Evolutionary conservation across 2,329 filamentous ascomycete species (phyloP), one percentile per base, ranked within the genome.

Genomic region (Epichloe sylvatica): DNA sequence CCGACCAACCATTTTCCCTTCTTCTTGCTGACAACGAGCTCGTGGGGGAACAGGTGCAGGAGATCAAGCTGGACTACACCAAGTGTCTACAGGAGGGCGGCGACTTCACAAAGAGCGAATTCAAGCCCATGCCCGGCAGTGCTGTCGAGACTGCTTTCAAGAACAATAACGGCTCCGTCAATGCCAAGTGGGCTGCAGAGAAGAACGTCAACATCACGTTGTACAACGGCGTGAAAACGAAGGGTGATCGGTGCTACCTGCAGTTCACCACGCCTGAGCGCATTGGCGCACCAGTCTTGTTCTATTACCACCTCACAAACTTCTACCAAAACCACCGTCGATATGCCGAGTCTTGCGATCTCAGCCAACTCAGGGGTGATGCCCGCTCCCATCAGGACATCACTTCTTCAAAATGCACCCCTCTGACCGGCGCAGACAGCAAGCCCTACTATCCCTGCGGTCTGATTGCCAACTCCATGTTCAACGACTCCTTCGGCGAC

Each of bases 241-340:
- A 56, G 23, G 68, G 70, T 46, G 69, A 68, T 52, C 59, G 78
- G 68, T 98, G 92, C 75, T 76, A 76, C 34, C 67, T 98, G 50
- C 74, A 80, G 53, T 95, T 97, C 68, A 72, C 77, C 36, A 81
- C 96, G 8, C 87, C 88, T 1, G 83, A 91, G 59, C 72, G 81
- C 51, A 83, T 98, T 67, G 74, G 77, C 3, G 79, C 89, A 1
- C 89, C 91, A 0, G 86, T 98, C 11, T 78, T 91, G 53, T 81
- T 97, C 67, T 98, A 96, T 72, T 98, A 98, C 68, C 84, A 85
- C 57, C 81, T 98, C 54, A 91, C 88, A 51, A 95, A 97, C 70
- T 98, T 98, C 71, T 97, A 97, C 72, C 92, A 98, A 68, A 98
- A 98, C 64, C 92, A 98, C 64, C 84, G 92, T 56, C 83, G 91